phyloP scores from a whole-genome alignment of 2,329 filamentous ascomycete species.

The Fusarium tricinctum region DNA sequence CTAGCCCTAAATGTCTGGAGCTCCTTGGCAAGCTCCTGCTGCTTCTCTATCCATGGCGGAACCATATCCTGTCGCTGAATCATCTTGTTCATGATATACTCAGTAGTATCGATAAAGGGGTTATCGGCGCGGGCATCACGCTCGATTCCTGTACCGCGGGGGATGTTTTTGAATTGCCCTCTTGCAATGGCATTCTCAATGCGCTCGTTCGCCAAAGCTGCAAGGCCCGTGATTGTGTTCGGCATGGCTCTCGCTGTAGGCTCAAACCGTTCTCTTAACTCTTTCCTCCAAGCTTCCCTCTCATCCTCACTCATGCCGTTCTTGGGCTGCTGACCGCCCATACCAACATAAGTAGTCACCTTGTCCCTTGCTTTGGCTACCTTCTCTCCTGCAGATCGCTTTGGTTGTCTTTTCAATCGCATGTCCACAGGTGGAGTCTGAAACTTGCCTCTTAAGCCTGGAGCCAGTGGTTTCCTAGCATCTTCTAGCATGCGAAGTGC shows the following conservation, averaged over 20 bases:
- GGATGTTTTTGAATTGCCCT: conserved; percentile 89
- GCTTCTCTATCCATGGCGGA: conserved; percentile 98
- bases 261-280: conserved; percentile 85
- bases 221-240: conserved; percentile 81
- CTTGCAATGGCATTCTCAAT: conserved; percentile 95
- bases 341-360: conserved; percentile 65
- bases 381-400: conserved; percentile 61
- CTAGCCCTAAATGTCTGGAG: conserved; percentile 78
- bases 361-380: conserved; percentile 70
- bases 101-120: conserved; percentile 94
- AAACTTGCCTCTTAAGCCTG: conserved; percentile 62
- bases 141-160: conserved; percentile 82
- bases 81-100: conserved; percentile 99
- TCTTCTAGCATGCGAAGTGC: conserved; percentile 89
- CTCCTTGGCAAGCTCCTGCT: conserved; percentile 85
- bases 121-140: conserved; percentile 86
- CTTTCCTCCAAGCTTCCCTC: conserved; percentile 76
- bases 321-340: conserved; percentile 64
- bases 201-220: conserved; percentile 86
- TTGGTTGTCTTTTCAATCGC: conserved; percentile 60
- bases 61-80: conserved; percentile 96
- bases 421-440: conserved; percentile 66
- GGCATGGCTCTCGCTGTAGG: conserved; percentile 80
- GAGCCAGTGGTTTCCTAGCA: conserved; percentile 76
- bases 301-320: conserved; percentile 77